A percentile compares a stretch with the other conserved stretches of the same genome.
phyloP scores from a whole-genome alignment of 768 basidiomycete species.

The Pleurotus giganteus region DNA sequence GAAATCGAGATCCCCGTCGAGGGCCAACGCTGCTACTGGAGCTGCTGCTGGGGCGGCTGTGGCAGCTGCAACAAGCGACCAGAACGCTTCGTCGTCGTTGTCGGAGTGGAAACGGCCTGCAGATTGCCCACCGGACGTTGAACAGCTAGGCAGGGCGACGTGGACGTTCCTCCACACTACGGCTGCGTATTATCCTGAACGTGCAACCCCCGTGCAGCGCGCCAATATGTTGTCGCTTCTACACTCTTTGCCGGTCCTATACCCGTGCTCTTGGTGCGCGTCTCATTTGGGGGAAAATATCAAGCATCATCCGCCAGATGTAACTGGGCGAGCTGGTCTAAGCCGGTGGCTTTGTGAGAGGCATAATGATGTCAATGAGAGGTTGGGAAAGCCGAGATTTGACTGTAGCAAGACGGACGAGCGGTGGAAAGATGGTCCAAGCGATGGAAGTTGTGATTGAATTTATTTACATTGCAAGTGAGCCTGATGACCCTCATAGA shows the following conservation, averaged over 20 bases:
- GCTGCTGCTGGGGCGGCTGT: conserved; percentile 19
- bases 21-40: conserved; percentile 20
- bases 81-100: conserved; percentile 17
- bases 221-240: conserved; percentile 83
- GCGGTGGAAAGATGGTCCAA: conserved; percentile 90
- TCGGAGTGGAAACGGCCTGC: conserved; percentile 40
- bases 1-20: conserved; percentile 6
- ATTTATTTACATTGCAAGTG: not conserved
- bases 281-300: conserved; percentile 76
- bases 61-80: conserved; percentile 15
- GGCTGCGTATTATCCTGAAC: conserved; percentile 92
- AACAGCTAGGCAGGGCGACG: conserved; percentile 86
- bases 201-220: conserved; percentile 71
- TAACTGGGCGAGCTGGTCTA: conserved; percentile 64
- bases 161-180: conserved; percentile 98
- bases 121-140: conserved; percentile 88
- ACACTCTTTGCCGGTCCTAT: conserved; percentile 73
- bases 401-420: conserved; percentile 81
- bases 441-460: conserved; percentile 86
- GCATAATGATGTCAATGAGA: conserved; percentile 90
- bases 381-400: conserved; percentile 81
- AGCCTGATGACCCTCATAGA: not conserved
- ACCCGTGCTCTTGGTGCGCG: conserved; percentile 89
- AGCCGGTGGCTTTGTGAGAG: conserved; percentile 87
- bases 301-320: conserved; percentile 67